Percentiles rank a stretch among this genome's conserved stretches.
These are phyloP conservation scores for Wickerhamomyces mucosus DNA, from an alignment of 805 yeast genomes.

Conservation along the genomic window DNA sequence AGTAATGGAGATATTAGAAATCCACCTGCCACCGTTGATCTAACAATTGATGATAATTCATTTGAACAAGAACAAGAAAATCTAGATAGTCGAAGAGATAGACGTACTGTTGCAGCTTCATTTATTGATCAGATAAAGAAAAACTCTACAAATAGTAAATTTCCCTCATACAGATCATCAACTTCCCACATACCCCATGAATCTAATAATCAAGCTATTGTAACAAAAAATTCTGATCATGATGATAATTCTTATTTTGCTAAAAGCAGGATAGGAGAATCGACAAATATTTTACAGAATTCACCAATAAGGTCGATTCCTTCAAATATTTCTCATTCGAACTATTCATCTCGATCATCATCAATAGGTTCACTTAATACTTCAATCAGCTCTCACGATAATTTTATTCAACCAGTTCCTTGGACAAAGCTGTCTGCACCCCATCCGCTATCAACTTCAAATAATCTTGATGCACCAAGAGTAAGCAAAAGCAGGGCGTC, in stretches of 20 bases:
- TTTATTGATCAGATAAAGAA: conserved; percentile 13
- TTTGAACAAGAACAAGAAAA: conserved; percentile 5
- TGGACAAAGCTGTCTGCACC: conserved; percentile 1
- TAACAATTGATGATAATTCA: conserved; percentile 13
- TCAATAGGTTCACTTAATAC: conserved; percentile 9
- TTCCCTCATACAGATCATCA: conserved; percentile 1
- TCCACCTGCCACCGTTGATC: conserved; percentile 15
- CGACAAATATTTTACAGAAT: conserved; percentile 12
- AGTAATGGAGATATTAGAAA: background rate
- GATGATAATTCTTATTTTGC: conserved; percentile 6
- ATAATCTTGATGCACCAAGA: conserved; percentile 1
- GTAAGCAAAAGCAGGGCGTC: conserved; percentile 10
- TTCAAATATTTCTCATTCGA: conserved; percentile 4
- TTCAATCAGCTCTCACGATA: conserved; percentile 8
- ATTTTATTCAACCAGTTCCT: conserved; percentile 1
- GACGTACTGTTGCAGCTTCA: conserved; percentile 8
- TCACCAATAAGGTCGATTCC: conserved; percentile 5
- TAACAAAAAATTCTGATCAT: background rate
- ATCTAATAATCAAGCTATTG: conserved; percentile 1
- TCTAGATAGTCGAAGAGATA: background rate
- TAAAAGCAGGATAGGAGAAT: conserved; percentile 15
- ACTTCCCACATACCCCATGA: background rate
- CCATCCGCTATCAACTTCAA: conserved; percentile 1
- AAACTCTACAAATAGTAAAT: conserved; percentile 9
- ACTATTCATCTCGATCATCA: conserved; percentile 3